Conservation (phyloP, 371 early-diverging fungal genomes). For the Blakeslea trispora region DNA sequence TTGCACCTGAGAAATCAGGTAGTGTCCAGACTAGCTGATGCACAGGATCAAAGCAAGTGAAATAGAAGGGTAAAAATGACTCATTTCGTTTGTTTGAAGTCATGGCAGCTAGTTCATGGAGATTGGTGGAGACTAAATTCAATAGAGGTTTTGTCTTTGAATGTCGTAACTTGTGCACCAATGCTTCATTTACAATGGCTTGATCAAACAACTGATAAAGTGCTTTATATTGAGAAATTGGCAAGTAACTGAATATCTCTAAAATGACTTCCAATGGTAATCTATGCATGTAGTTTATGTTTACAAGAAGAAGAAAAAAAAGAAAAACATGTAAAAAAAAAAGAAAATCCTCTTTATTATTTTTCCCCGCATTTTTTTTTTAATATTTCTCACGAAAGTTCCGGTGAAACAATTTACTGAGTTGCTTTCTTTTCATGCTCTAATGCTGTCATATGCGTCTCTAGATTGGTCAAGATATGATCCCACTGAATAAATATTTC, state of each 20-base stretch:
- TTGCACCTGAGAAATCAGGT: conserved; percentile 28
- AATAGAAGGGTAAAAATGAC: conserved; percentile 34
- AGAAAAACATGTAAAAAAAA: conserved; percentile 18
- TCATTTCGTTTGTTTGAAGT: conserved; percentile 29
- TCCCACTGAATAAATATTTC: conserved; percentile 69
- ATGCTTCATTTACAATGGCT: conserved; percentile 34
- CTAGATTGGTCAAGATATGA: conserved; percentile 56
- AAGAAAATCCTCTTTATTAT: too few species aligned
- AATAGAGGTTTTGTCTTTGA: conserved; percentile 20
- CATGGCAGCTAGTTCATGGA: conserved; percentile 39
- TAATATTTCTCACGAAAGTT: not conserved
- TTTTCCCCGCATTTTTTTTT: not conserved
- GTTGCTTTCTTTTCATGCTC: conserved; percentile 37
- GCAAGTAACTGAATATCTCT: conserved; percentile 36
- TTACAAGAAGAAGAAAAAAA: conserved; percentile 15
- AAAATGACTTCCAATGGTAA: conserved; percentile 41
- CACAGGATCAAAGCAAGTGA: conserved; percentile 24
- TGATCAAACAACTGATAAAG: conserved; percentile 36
- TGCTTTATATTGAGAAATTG: conserved; percentile 22
- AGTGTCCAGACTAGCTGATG: conserved; percentile 37
- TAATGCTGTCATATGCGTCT: conserved; percentile 51
- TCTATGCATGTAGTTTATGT: conserved; percentile 18
- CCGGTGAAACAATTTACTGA: not conserved
- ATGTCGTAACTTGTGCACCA: conserved; percentile 29
- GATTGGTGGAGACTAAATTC: conserved; percentile 47